Base-by-base conservation (phyloP, 208 protist genomes). In the Trypanosoma caninum region DNA sequence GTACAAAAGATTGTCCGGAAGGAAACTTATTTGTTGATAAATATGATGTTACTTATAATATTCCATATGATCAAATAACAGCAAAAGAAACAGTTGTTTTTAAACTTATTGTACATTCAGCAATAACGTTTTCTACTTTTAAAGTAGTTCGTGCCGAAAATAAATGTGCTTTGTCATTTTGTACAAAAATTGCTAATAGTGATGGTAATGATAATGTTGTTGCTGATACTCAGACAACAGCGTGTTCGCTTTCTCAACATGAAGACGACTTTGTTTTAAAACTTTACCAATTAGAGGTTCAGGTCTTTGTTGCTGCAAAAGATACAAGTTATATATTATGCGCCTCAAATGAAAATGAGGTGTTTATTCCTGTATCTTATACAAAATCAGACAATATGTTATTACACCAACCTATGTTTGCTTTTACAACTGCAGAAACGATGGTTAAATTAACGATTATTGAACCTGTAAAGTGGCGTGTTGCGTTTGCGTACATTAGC, bases 281-380 rank as follows among this genome's bases (percentile, higher is more conserved):
- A 25, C 42, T 69, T n/a, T 74, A 22, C 51, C 58, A 59, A 27
- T 58, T 42, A 22, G 58, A 46, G 27, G 60, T 45, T 3, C 65
- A 56, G 23, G 65, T 65, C 18, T 30, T 78, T 6, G 70, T 57
- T 35, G 55, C 69, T 20, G 56, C 70, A 42, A 69, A 69, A 11
- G 56, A 20, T 25, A 65, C 41, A 30, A 73, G 58, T 58, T 90
- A 92, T 56, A 68, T 95, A 20, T 54, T 95, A 0, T 95, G 89
- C 41, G 80, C 71, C 16, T 52, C 61, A 22, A 78, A 59, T 44
- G 65, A 45, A 18, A 69, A 47, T 0, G 51, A 23, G 13, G 44
- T 59, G 10, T 95, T 80, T 65, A 76, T 91, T 42, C 82, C 88
- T 5, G 80, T 94, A 18, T 56, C 88, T 47, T 78, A 60, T 8